Evolutionary conservation across 306 rosid species (phyloP), one percentile per base, ranked within the genome.

Genomic region (Quercus mongolica): DNA sequence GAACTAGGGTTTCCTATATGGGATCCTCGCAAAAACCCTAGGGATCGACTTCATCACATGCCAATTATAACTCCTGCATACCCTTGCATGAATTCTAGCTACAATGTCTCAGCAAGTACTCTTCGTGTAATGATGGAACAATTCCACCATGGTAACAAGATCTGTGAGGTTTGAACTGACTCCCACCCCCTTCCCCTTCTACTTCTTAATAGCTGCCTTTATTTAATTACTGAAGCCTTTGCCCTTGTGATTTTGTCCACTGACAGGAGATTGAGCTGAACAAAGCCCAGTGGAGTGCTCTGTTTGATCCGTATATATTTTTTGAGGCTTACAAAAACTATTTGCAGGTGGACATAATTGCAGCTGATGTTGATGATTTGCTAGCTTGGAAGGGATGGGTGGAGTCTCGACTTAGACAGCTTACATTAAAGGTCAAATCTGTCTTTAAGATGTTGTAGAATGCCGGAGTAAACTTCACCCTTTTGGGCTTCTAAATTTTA

Each of bases 11-110:
- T 95, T 71, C 90, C 94, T 69, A 71, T 87, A 58, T 95, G 99
- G 99, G 97, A 95, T 91, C 97, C 99, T 79, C 98, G 99, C 54
- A 91, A 80, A 88, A 88, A 93, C 74, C 95, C 87, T 44, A 86
- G 95, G 61, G 99, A 95, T 80, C 91, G 92, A 63, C 89, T 80
- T 83, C 99, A 95, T 85, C 91, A 38, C 64, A 95, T 93, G 99
- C 99, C 99, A 57, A 95, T 95, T 76, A 93, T 95, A 73, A 95
- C 99, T 85, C 99, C 99, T 56, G 96, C 99, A 54, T 95, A 95
- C 89, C 99, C 99, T 73, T 91, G 99, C 90, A 95, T 95, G 98
- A 95, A 95, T 83, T 95, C 99, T 85, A 95, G 99, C 85, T 95
- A 93, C 85, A 95, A 93, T 85, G 99, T 92, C 71, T 95, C 99